A percentile compares a stretch with the other conserved stretches of the same genome.
These are phyloP conservation scores for Aspergillus latus DNA, from an alignment of 2,329 filamentous ascomycete genomes.

Conservation along the genomic window DNA sequence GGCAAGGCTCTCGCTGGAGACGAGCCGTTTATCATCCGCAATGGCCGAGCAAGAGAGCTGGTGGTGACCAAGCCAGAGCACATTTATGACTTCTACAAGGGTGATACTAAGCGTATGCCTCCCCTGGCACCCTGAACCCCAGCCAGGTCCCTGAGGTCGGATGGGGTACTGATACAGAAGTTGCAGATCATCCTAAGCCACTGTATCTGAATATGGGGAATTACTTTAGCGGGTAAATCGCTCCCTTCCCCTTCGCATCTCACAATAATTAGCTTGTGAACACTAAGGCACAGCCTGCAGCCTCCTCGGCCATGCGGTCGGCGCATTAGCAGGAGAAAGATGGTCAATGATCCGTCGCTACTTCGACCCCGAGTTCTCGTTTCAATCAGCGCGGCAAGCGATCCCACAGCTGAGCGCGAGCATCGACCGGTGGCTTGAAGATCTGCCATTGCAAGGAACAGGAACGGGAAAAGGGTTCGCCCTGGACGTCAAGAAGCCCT, in stretches of 20 bases:
- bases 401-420: not conserved
- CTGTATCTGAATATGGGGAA: not conserved
- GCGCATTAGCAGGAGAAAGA: not conserved
- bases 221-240: not conserved
- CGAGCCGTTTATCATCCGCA: not conserved
- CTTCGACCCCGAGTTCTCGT: not conserved
- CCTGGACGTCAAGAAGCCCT: not conserved
- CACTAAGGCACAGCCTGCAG: not conserved
- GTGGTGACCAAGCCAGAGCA: not conserved
- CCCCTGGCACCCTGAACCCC: no score
- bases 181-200: not conserved
- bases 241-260: not conserved
- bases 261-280: not conserved
- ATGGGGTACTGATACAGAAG: no score
- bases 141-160: no score
- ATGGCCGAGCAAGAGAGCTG: not conserved
- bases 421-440: not conserved
- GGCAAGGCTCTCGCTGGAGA: not conserved
- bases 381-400: not conserved
- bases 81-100: not conserved
- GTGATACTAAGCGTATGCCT: not conserved
- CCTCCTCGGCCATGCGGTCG: not conserved
- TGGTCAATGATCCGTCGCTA: not conserved
- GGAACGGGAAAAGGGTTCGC: not conserved
- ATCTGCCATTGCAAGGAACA: not conserved